Base-by-base conservation (phyloP, 352 stramenopile species). In the Phytophthora meadii region DNA sequence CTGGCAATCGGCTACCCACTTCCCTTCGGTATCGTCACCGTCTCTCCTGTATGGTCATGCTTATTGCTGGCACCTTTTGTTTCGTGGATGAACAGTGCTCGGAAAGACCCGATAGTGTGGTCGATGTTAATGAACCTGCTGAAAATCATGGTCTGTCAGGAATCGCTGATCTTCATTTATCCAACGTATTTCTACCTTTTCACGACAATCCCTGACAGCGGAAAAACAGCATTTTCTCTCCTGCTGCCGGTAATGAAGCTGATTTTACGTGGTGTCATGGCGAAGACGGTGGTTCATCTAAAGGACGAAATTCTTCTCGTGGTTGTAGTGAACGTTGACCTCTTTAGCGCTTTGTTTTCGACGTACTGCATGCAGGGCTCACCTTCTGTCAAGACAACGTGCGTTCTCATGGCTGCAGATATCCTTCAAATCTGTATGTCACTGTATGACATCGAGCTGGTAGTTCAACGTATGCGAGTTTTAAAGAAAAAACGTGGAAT, bases 341-440 rank as follows among this genome's bases (percentile, higher is more conserved):
- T 82, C n/a, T 76, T 71, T 42, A 75, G 67, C 42, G 64, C 73
- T 7, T 51, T 81, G 11, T 82, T 74, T 28, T 60, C 68, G 11
- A 30, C 64, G 12, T 80, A 51, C 28, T 76, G 73, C 61, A 70
- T 80, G 60, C 70, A 80, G 34, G 75, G 50, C 40, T 48, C 70
- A 4, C 63, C 39, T 0, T 76, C 66, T 27, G 19, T 71, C 5
- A 39, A 47, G n/a, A 80, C 57, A 2, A 78, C 54, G 14, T 37
- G 15, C 37, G 30, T 36, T 3, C 9, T 36, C 30, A 36, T 36
- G 37, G 37, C n/a, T 42, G 37, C 37, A 11, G 37, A 42, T 42
- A 2, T 17, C 12, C 36, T 17, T 42, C 36, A 42, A 42, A 42
- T 42, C 12, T 42, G 36, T 42, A 17, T 42, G 12, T 42, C 41